A percentile compares a stretch with the other conserved stretches of the same genome.
These are phyloP conservation scores for Sphagnurus paluster DNA, from an alignment of 1,284 basidiomycete genomes.

Conservation along the genomic window DNA sequence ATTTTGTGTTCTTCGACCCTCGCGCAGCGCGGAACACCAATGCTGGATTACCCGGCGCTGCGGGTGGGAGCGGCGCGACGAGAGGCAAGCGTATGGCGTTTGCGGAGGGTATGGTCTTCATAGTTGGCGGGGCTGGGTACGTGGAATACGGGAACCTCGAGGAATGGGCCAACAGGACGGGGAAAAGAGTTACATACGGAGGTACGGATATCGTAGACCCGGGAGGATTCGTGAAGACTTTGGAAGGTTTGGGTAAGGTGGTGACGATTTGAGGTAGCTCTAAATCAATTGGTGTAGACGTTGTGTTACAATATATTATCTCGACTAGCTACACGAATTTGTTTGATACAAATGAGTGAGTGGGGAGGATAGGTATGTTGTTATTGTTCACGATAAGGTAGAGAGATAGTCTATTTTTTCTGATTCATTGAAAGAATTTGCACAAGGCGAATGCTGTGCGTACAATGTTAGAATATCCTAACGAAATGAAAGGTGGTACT, in stretches of 20 bases:
- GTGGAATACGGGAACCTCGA: conserved; percentile 97
- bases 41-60: conserved; percentile 49
- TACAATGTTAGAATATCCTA: conserved; percentile 7
- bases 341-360: conserved; percentile 8
- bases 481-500: conserved; percentile 26
- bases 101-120: conserved; percentile 87
- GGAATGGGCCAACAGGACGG: conserved; percentile 83
- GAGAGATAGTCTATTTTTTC: conserved; percentile 39
- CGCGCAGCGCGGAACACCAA: conserved; percentile 65
- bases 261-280: conserved; percentile 15
- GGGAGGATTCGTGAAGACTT: conserved; percentile 73
- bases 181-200: conserved; percentile 90
- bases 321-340: conserved; percentile 6
- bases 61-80: conserved; percentile 48
- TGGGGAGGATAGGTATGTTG: neutral
- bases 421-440: conserved; percentile 76
- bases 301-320: conserved; percentile 12
- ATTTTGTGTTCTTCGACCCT: conserved; percentile 94
- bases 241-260: conserved; percentile 63
- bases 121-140: conserved; percentile 96
- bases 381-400: neutral
- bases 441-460: conserved; percentile 71
- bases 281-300: neutral
- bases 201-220: conserved; percentile 96
- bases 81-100: conserved; percentile 78